Conservation (phyloP, 139 green algal genomes). For the Microglena sp. region DNA sequence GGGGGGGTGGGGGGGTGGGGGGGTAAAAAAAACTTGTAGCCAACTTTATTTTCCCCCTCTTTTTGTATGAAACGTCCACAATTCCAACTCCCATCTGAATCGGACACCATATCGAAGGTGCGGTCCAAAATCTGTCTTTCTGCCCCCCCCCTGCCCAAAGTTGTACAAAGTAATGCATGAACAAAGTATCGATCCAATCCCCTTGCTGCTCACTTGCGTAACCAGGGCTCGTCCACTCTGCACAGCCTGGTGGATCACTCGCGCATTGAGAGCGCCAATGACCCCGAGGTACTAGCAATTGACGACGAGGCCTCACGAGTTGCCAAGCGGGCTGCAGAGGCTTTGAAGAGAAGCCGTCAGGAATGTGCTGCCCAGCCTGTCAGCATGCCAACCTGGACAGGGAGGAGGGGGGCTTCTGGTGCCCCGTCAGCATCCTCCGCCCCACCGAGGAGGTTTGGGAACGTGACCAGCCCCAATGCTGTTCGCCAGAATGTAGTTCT, state of each 20-base stretch:
- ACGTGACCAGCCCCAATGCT: conserved; percentile 12
- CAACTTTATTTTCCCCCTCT: no score
- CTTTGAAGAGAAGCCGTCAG: conserved; percentile 45
- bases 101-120: no score
- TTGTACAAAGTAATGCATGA: no score
- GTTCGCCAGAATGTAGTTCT: not conserved
- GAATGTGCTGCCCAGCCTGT: conserved; percentile 37
- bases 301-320: conserved; percentile 57
- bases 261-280: conserved; percentile 66
- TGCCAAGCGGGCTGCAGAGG: conserved; percentile 42
- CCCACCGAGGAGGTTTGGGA: conserved; percentile 24
- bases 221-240: conserved; percentile 27
- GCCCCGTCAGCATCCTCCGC: conserved; percentile 17
- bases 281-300: conserved; percentile 36
- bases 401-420: conserved; percentile 51
- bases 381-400: conserved; percentile 80
- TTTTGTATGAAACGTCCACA: no score
- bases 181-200: no score
- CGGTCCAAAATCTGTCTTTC: not conserved
- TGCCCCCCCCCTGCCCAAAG: not conserved
- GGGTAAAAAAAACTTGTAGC: no score
- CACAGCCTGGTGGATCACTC: conserved; percentile 72
- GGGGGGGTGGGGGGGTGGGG: no score
- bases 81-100: no score
- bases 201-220: no score